Conservation (phyloP, 192 early-diverging fungal species). For the Funneliformis mosseae region DNA sequence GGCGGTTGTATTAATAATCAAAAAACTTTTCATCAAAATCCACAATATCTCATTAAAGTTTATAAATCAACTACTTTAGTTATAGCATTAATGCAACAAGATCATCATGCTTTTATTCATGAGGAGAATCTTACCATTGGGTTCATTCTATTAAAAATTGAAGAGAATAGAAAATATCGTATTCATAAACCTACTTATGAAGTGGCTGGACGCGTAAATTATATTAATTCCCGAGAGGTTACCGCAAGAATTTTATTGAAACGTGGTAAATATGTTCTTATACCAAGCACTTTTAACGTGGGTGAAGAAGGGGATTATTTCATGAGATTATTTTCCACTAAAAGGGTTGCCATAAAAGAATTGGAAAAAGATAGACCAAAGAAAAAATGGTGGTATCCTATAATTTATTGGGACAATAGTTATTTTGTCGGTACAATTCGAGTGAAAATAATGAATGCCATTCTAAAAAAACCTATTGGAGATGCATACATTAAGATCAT, state of each 20-base stretch:
- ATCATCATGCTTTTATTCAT: constrained; percentile 21
- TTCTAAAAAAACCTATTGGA: background rate
- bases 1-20: constrained; percentile 49
- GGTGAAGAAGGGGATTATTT: constrained; percentile 45
- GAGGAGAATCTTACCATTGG: constrained; percentile 41
- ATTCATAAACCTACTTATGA: constrained; percentile 45
- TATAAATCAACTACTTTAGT: constrained; percentile 33
- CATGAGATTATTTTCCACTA: constrained; percentile 36
- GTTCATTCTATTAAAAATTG: constrained; percentile 42
- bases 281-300: constrained; percentile 45
- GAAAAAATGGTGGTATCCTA: constrained; percentile 28
- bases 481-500: constrained; percentile 15
- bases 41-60: constrained; percentile 42
- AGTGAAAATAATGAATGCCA: background rate
- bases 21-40: constrained; percentile 46
- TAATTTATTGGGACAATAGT: constrained; percentile 12
- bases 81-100: constrained; percentile 48
- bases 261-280: constrained; percentile 43
- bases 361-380: constrained; percentile 20
- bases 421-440: constrained; percentile 25
- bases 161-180: constrained; percentile 49
- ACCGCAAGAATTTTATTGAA: constrained; percentile 33
- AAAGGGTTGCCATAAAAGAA: background rate
- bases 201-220: constrained; percentile 42
- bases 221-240: constrained; percentile 48